phyloP scores from a whole-genome alignment of 495 filamentous ascomycete species.

The Penicillium nucicola region DNA sequence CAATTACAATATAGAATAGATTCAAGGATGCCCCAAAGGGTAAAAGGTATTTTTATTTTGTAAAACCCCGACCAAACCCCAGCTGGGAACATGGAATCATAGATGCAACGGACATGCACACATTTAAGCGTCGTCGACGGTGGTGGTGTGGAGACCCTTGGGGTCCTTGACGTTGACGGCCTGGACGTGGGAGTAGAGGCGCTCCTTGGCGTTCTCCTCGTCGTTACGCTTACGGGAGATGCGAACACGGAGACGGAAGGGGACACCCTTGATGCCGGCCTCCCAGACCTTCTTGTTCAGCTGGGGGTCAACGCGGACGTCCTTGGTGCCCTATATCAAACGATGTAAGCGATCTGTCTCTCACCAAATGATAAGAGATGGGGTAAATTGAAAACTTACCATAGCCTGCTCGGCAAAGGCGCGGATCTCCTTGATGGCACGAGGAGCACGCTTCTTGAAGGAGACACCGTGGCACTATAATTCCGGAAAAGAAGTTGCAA shows the following conservation, averaged over 20 bases:
- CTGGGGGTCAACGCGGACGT: conserved; percentile 96
- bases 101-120: conserved; percentile 18
- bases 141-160: conserved; percentile 89
- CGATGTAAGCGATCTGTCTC: background rate
- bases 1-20: background rate
- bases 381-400: conserved; percentile 57
- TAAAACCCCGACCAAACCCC: conserved; percentile 28
- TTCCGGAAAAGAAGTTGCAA: conserved; percentile 37
- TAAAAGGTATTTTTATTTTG: conserved; percentile 31
- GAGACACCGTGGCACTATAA: conserved; percentile 86
- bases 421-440: conserved; percentile 99
- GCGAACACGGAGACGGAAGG: conserved; percentile 92
- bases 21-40: conserved; percentile 6
- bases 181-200: conserved; percentile 98
- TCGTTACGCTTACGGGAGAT: conserved; percentile 99
- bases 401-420: conserved; percentile 87
- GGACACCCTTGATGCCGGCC: conserved; percentile 95
- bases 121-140: conserved; percentile 59
- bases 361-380: background rate
- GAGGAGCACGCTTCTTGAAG: conserved; percentile 99
- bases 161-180: conserved; percentile 98
- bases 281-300: conserved; percentile 99
- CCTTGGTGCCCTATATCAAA: conserved; percentile 75
- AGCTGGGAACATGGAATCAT: conserved; percentile 27
- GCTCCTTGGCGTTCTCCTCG: conserved; percentile 98